Base-by-base conservation (phyloP, 1,284 basidiomycete species). In the Wolfiporia cocos region DNA sequence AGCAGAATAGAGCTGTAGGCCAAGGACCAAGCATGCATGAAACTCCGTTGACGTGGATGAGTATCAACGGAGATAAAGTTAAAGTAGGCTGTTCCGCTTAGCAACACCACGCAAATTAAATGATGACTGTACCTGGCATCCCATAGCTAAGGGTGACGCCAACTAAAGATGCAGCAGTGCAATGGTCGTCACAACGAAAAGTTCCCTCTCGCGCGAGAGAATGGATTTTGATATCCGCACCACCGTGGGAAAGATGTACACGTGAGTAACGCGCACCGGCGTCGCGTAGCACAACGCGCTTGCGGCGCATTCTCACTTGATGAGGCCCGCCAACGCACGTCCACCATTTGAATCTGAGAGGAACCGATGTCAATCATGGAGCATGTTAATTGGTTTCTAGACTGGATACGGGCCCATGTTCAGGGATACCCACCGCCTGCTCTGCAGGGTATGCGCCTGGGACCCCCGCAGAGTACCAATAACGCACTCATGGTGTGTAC, bases 11-110 rank as follows among this genome's bases (percentile, higher is more conserved):
- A n/a, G n/a, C n/a, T n/a, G n/a, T n/a, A n/a, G n/a, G n/a, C n/a
- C n/a, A n/a, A n/a, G n/a, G n/a, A n/a, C n/a, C n/a, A n/a, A n/a
- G n/a, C n/a, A n/a, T n/a, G 69, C 78, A 86, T 86, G 83, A 86
- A 86, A 86, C 83, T 82, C 82, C 72, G 74, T 67, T 76, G 53
- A 71, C 81, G 80, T 86, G 59, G 61, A 54, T 57, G 53, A 64
- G 59, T 69, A 81, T 73, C 76, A 77, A 79, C 63, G 69, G 79
- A 85, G 83, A 76, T n/a, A n/a, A n/a, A n/a, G 83, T 85, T 86
- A 85, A 86, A 76, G 62, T 68, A 73, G 83, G 83, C 77, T 62
- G 36, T 52, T 63, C 68, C 49, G 37, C 47, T 85, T 75, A 74
- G 50, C 61, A 70, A 77, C 74, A 68, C 65, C 72, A 68, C 57